A percentile compares a stretch with the other conserved stretches of the same genome.
phyloP scores from a whole-genome alignment of 768 basidiomycete species.

The Boletus rubroflammeus region DNA sequence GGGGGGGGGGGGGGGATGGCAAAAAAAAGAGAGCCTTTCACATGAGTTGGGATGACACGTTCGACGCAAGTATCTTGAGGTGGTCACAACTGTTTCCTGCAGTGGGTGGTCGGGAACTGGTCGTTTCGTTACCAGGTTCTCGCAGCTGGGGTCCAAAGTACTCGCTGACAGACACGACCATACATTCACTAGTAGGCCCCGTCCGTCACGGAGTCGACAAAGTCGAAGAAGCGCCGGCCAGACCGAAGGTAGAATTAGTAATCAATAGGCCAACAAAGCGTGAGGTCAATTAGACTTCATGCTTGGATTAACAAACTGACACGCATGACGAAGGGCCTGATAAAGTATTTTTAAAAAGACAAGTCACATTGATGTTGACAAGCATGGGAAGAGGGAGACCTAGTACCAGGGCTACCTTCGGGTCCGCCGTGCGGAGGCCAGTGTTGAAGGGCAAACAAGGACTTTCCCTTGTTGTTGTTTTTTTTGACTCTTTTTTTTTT shows the following conservation, averaged over 20 bases:
- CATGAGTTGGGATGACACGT: not conserved
- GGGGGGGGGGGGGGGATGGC: no score
- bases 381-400: not conserved
- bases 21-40: not conserved
- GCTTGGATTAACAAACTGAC: not conserved
- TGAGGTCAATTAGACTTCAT: constrained; percentile 1
- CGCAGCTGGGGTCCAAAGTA: not conserved
- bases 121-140: not conserved
- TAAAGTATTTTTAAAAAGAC: not conserved
- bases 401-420: not conserved
- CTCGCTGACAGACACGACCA: no score
- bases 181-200: not conserved
- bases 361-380: constrained; percentile 1
- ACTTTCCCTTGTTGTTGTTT: not conserved
- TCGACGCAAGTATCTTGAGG: not conserved
- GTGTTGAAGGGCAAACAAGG: not conserved
- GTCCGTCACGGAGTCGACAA: no score
- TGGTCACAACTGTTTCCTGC: not conserved
- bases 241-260: not conserved
- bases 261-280: not conserved
- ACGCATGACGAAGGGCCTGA: not conserved
- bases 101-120: no score
- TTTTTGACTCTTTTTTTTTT: not conserved
- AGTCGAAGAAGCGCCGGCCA: not conserved
- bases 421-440: not conserved